A percentile compares a stretch with the other conserved stretches of the same genome.
These are phyloP conservation scores for Globisporangium parvum DNA, from an alignment of 352 stramenopile genomes.

Conservation along the genomic window DNA sequence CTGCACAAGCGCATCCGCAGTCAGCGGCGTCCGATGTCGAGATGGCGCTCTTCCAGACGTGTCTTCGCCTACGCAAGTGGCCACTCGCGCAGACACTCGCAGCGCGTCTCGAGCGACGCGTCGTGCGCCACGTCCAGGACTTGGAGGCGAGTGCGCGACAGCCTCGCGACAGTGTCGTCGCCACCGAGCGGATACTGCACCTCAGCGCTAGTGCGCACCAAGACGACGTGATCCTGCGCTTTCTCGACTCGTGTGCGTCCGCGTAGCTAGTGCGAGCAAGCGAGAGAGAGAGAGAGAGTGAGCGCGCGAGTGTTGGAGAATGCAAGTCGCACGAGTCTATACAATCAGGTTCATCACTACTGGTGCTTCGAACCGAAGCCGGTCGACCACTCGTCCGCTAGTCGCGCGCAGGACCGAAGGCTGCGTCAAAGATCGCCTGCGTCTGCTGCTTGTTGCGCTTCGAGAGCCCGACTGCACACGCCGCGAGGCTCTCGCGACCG, in stretches of 20 bases:
- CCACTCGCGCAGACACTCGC: constrained; percentile 19
- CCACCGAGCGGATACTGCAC: background rate
- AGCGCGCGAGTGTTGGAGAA: no score
- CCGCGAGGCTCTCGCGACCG: constrained; percentile 62
- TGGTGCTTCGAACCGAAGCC: no score
- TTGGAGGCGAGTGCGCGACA: background rate
- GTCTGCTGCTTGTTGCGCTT: constrained; percentile 64
- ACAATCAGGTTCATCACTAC: no score
- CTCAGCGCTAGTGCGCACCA: no score
- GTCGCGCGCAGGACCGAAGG: constrained; percentile 30
- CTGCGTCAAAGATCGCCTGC: constrained; percentile 57
- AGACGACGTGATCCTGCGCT: constrained; percentile 7
- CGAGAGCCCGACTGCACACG: constrained; percentile 62
- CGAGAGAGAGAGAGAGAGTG: no score
- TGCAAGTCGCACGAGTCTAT: no score
- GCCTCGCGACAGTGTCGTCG: background rate
- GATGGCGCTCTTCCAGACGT: constrained; percentile 20
- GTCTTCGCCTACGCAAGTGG: constrained; percentile 20
- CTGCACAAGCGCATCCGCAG: background rate
- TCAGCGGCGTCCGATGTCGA: constrained; percentile 10
- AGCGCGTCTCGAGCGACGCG: constrained; percentile 19
- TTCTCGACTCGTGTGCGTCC: constrained; percentile 9
- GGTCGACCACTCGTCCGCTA: background rate
- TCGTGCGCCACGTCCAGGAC: background rate
- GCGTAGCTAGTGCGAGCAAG: background rate